Evolutionary conservation across 1,284 basidiomycete species (phyloP).

Genomic region (Pseudozyma flocculosa): DNA sequence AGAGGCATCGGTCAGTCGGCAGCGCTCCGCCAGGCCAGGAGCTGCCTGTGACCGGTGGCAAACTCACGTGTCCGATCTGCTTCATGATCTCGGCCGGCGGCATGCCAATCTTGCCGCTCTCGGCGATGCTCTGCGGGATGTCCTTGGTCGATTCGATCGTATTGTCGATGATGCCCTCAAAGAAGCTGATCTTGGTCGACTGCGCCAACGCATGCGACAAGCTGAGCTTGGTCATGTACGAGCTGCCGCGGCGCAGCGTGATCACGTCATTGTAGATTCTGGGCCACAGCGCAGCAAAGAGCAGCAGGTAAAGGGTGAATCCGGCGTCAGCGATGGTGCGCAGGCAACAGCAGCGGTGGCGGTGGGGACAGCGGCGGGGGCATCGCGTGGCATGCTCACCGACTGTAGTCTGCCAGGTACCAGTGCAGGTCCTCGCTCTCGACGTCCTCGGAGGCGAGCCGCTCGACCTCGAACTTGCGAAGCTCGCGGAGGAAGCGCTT

Average conservation of each 20-base stretch:
- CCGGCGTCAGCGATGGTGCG: no score
- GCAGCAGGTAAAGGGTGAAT: constrained; percentile 1
- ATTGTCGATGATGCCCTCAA: constrained; percentile 82
- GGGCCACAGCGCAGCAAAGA: constrained; percentile 6
- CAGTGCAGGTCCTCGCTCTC: constrained; percentile 97
- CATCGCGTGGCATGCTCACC: constrained; percentile 14
- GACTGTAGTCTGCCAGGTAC: constrained; percentile 86
- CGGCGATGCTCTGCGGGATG: constrained; percentile 87
- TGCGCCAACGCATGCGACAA: constrained; percentile 91
- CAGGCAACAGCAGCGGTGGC: no score
- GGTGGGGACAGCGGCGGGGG: no score
- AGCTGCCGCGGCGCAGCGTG: constrained; percentile 86
- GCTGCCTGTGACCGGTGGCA: no score
- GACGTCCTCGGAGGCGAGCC: constrained; percentile 62
- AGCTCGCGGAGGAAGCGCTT: constrained; percentile 77
- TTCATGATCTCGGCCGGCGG: constrained; percentile 83
- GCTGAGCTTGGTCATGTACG: constrained; percentile 96
- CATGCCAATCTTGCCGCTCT: constrained; percentile 82
- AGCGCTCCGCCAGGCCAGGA: no score
- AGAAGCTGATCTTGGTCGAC: constrained; percentile 79
- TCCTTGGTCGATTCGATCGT: constrained; percentile 97
- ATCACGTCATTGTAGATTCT: constrained; percentile 99
- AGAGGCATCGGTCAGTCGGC: no score
- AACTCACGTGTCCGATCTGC: constrained; percentile 71
- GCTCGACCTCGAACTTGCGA: constrained; percentile 88